Evolutionary conservation across 441 rosid species (phyloP).

Genomic region (Melastoma candidum): DNA sequence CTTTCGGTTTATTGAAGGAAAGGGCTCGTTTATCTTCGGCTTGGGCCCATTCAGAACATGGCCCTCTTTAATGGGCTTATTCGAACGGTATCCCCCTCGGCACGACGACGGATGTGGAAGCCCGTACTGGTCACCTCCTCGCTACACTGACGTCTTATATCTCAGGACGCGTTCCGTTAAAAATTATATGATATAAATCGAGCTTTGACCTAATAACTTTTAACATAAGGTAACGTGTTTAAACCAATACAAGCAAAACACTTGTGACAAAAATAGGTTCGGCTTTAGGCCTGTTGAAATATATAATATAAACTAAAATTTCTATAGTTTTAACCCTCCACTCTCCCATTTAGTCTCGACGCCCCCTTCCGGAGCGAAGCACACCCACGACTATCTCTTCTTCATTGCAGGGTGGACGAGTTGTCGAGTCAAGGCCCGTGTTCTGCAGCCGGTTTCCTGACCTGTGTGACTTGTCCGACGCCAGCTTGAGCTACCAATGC

Average conservation of each 20-base stretch:
- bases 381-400: conserved; percentile 60
- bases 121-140: conserved; percentile 73
- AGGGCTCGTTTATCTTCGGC: too few species aligned
- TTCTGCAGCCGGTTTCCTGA: conserved; percentile 86
- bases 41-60: too few species aligned
- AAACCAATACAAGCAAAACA: too few species aligned
- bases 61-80: background rate
- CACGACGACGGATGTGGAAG: conserved; percentile 84
- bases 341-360: conserved; percentile 82
- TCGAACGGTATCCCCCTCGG: conserved; percentile 71
- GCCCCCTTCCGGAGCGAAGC: conserved; percentile 10
- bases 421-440: conserved; percentile 67
- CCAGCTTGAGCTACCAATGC: conserved; percentile 77
- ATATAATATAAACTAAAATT: too few species aligned
- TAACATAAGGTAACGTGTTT: too few species aligned
- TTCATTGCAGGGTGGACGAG: conserved; percentile 63
- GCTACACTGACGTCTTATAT: conserved; percentile 41
- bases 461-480: conserved; percentile 85
- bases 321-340: conserved; percentile 3
- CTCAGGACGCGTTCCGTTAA: conserved; percentile 79
- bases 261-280: too few species aligned
- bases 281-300: too few species aligned
- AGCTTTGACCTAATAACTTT: too few species aligned
- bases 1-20: too few species aligned
- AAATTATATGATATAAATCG: conserved; percentile 14